phyloP scores from a whole-genome alignment of 495 filamentous ascomycete species.

The Hypoxylon fuscum region DNA sequence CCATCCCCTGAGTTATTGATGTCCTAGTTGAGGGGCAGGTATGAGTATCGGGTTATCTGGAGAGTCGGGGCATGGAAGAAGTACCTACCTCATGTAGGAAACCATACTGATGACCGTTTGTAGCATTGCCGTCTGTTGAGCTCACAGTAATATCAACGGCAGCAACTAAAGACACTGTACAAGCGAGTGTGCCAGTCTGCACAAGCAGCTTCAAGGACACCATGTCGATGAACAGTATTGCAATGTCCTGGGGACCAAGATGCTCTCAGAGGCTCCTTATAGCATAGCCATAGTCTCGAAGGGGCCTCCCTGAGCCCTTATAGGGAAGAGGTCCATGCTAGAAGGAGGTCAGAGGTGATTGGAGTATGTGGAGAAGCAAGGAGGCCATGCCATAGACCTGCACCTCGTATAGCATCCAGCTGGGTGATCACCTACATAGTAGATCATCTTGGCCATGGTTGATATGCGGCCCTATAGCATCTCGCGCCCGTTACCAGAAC shows the following conservation, averaged over 20 bases:
- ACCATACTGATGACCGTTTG: conserved; percentile 50
- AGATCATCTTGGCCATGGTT: not conserved
- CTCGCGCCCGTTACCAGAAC: conserved; percentile 18
- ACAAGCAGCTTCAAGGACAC: conserved; percentile 41
- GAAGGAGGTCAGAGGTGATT: not conserved
- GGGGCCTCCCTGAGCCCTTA: not conserved
- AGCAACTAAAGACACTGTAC: conserved; percentile 15
- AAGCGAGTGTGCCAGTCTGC: conserved; percentile 27
- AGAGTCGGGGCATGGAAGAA: not conserved
- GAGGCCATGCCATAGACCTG: conserved; percentile 1
- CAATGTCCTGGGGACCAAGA: not conserved
- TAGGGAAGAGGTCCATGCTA: conserved; percentile 1
- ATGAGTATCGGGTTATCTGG: too few species aligned
- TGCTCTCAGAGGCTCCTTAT: not conserved
- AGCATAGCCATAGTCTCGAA: not conserved
- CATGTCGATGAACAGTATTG: conserved; percentile 32
- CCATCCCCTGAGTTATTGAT: conserved; percentile 81
- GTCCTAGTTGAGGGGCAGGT: conserved; percentile 54
- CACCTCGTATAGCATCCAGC: conserved; percentile 7
- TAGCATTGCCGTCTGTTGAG: conserved; percentile 49
- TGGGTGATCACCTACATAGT: not conserved
- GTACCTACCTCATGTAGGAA: conserved; percentile 51
- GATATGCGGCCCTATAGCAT: conserved; percentile 34
- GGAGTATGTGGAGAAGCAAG: not conserved
- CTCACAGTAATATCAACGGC: conserved; percentile 46